Conservation (phyloP, 2,329 filamentous ascomycete species). For the Claviceps sp. region DNA sequence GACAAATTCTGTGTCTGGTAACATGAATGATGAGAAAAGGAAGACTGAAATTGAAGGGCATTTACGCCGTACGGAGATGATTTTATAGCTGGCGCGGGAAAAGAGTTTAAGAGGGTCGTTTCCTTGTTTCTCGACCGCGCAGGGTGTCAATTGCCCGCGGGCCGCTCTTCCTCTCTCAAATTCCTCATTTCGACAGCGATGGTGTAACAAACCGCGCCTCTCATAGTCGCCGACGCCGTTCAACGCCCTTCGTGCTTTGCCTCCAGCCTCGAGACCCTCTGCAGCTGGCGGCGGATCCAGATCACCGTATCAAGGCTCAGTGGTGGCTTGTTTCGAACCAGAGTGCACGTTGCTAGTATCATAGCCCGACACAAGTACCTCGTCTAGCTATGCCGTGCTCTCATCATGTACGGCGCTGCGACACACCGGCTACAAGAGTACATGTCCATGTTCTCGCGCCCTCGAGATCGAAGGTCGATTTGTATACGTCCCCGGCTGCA, state of each 20-base stretch:
- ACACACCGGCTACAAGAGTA: constrained; percentile 88
- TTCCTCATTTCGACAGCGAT: constrained; percentile 1
- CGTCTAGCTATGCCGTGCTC: constrained; percentile 66
- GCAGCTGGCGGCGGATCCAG: constrained; percentile 15
- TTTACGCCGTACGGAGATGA: too few species aligned
- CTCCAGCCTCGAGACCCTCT: constrained; percentile 27
- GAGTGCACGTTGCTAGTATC: constrained; percentile 51
- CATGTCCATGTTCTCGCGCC: constrained; percentile 76
- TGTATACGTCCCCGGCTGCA: constrained; percentile 79
- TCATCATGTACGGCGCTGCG: constrained; percentile 85
- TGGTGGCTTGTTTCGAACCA: constrained; percentile 32
- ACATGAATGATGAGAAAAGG: background rate
- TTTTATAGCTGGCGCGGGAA: background rate
- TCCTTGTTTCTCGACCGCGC: constrained; percentile 16
- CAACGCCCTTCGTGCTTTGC: constrained; percentile 22
- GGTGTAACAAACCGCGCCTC: constrained; percentile 12
- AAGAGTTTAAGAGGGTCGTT: constrained; percentile 5
- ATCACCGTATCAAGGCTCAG: constrained; percentile 16
- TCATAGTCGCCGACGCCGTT: constrained; percentile 11
- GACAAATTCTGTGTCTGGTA: constrained; percentile 8
- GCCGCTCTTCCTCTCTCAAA: constrained; percentile 6
- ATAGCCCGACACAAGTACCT: constrained; percentile 73
- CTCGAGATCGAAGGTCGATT: constrained; percentile 83
- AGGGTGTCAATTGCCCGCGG: constrained; percentile 25
- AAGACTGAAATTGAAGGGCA: background rate